Percentiles rank a stretch among this genome's conserved stretches.
phyloP scores from a whole-genome alignment of 768 basidiomycete genomes.

The Suillus subalutaceus region DNA sequence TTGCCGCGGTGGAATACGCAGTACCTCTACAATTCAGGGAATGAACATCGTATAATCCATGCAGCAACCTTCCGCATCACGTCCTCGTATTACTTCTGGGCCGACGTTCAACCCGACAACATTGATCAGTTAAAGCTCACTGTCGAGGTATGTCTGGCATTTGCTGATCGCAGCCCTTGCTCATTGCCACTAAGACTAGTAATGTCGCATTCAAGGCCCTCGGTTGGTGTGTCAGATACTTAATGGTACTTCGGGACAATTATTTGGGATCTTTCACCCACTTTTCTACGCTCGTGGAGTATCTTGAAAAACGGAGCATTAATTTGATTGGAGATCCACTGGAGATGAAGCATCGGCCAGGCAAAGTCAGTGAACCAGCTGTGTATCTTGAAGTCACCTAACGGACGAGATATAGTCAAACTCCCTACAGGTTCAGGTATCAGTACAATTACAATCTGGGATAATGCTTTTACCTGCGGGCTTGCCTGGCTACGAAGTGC shows the following conservation, averaged over 20 bases:
- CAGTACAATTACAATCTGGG: constrained; percentile 52
- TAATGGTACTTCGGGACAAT: constrained; percentile 90
- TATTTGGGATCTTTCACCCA: constrained; percentile 95
- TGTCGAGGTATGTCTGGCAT: constrained; percentile 49
- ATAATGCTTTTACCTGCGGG: constrained; percentile 68
- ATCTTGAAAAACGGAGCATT: constrained; percentile 66
- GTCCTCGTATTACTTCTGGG: constrained; percentile 76
- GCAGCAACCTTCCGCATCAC: constrained; percentile 57
- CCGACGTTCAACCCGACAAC: constrained; percentile 65
- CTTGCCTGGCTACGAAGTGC: constrained; percentile 61
- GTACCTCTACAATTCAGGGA: constrained; percentile 62
- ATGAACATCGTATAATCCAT: constrained; percentile 64
- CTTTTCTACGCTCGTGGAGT: constrained; percentile 87
- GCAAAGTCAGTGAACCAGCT: constrained; percentile 52
- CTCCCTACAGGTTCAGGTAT: constrained; percentile 74
- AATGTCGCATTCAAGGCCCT: constrained; percentile 67
- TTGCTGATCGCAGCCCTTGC: not conserved
- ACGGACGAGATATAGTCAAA: constrained; percentile 62
- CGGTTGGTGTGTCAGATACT: constrained; percentile 88
- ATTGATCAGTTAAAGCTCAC: constrained; percentile 78
- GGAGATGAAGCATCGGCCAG: constrained; percentile 75
- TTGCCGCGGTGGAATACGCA: constrained; percentile 92
- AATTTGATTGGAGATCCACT: constrained; percentile 81
- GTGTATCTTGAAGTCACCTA: constrained; percentile 4
- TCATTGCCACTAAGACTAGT: constrained; percentile 40